Percentiles rank a stretch among this genome's conserved stretches.
Conservation (phyloP, 805 yeast genomes). For the Candida glaebosa region DNA sequence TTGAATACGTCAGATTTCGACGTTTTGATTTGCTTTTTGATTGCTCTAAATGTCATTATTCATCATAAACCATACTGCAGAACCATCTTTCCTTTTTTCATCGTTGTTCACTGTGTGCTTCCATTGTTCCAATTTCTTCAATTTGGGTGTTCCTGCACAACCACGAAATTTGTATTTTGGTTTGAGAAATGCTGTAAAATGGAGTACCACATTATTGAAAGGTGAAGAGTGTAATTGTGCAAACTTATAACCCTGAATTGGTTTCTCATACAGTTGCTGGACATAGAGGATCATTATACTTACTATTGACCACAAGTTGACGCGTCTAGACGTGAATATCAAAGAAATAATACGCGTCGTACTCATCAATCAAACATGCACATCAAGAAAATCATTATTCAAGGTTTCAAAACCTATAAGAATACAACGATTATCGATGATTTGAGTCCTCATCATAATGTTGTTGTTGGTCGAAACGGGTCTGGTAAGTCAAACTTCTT, state of each 20-base stretch:
- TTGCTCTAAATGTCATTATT: too few relatives aligned
- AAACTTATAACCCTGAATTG: not conserved
- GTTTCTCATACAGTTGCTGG: too few relatives aligned
- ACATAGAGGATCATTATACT: not conserved
- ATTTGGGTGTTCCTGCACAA: too few relatives aligned
- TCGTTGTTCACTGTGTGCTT: too few relatives aligned
- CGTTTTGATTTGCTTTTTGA: too few relatives aligned
- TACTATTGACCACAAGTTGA: not conserved
- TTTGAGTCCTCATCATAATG: slow-evolving; percentile 79
- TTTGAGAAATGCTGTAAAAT: not conserved
- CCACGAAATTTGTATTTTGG: not conserved
- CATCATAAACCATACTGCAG: too few relatives aligned
- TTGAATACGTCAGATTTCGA: too few relatives aligned
- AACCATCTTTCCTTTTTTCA: too few relatives aligned
- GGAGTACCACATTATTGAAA: not conserved
- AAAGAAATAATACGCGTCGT: not conserved
- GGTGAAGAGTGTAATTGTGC: not conserved
- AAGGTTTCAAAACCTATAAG: slow-evolving; percentile 92
- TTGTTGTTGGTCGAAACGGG: slow-evolving; percentile 87
- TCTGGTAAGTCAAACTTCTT: slow-evolving; percentile 95
- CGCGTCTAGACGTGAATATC: not conserved
- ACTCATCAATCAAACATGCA: slow-evolving; percentile 20
- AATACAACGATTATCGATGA: slow-evolving; percentile 74
- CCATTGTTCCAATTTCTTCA: too few relatives aligned
- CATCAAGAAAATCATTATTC: slow-evolving; percentile 61